These are phyloP conservation scores for Cucurbita moschata DNA, from an alignment of 306 rosid genomes.

Conservation along the genomic window DNA sequence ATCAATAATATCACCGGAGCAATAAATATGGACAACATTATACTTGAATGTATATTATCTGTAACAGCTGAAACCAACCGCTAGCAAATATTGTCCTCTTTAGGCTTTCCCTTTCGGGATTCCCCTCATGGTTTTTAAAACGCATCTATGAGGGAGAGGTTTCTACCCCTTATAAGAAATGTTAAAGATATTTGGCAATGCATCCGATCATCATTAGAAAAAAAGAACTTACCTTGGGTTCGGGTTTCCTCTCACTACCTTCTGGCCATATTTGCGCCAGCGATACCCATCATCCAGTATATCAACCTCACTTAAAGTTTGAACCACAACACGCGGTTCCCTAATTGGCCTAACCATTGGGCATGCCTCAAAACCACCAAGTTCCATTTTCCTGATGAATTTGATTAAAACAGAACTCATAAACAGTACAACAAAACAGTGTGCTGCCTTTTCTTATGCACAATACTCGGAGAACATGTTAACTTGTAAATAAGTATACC, in stretches of 20 bases:
- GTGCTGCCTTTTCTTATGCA: slow-evolving; percentile 3
- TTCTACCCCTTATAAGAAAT: neutral
- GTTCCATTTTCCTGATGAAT: slow-evolving; percentile 68
- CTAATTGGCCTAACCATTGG: slow-evolving; percentile 86
- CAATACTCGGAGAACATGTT: neutral
- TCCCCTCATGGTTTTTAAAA: no score
- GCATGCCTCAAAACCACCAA: slow-evolving; percentile 45
- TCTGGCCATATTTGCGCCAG: slow-evolving; percentile 99
- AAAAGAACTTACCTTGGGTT: slow-evolving; percentile 66
- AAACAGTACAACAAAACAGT: slow-evolving; percentile 9
- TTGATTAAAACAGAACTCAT: slow-evolving; percentile 5
- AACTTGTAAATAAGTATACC: slow-evolving; percentile 26
- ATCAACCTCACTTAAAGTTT: slow-evolving; percentile 94
- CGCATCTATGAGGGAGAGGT: no score
- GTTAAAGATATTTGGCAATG: neutral
- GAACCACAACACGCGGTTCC: slow-evolving; percentile 97
- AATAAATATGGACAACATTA: neutral
- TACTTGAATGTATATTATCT: neutral
- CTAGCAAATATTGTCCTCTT: no score
- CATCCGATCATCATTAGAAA: neutral
- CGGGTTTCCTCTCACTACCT: slow-evolving; percentile 97
- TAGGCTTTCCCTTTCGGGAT: no score
- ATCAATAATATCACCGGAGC: neutral
- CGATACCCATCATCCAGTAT: slow-evolving; percentile 99
- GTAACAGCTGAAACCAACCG: no score